phyloP scores from a whole-genome alignment of 768 basidiomycete genomes.

The Leccinum subtestaceum region DNA sequence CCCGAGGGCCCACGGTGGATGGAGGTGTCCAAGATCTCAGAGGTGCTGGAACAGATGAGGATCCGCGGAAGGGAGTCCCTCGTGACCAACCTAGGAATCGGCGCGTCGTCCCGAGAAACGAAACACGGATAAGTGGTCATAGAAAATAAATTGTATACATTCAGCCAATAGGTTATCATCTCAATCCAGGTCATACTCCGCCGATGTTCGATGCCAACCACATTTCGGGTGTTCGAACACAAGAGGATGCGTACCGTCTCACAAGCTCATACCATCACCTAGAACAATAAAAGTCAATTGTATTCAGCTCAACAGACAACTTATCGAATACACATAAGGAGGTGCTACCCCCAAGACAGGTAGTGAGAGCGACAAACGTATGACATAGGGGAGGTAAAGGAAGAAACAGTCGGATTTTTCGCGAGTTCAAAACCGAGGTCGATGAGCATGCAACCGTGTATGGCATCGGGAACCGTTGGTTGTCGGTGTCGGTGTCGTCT shows the following conservation, averaged over 20 bases:
- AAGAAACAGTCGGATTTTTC: not conserved
- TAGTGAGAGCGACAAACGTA: not conserved
- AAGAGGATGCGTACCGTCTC: not conserved
- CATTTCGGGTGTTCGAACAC: too few species aligned
- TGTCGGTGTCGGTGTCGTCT: not conserved
- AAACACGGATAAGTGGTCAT: not conserved
- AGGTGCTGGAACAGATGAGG: conserved; percentile 67
- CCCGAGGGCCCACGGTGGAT: conserved; percentile 38
- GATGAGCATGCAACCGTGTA: conserved; percentile 2
- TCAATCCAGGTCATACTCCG: too few species aligned
- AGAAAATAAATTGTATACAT: not conserved
- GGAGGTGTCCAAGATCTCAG: conserved; percentile 68
- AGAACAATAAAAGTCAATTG: conserved; percentile 5
- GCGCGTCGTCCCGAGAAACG: conserved; percentile 31
- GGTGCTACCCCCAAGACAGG: conserved; percentile 5
- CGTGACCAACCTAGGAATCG: conserved; percentile 66
- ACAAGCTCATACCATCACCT: not conserved
- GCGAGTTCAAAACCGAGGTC: not conserved
- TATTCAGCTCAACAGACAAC: conserved; percentile 18
- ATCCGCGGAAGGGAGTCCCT: conserved; percentile 51
- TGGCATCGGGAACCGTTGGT: not conserved
- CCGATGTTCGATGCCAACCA: too few species aligned
- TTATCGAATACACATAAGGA: conserved; percentile 25
- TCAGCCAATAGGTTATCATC: not conserved
- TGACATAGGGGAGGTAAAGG: not conserved